Evolutionary conservation across 306 rosid genomes (phyloP).

Genomic region (Medicago arabica): DNA sequence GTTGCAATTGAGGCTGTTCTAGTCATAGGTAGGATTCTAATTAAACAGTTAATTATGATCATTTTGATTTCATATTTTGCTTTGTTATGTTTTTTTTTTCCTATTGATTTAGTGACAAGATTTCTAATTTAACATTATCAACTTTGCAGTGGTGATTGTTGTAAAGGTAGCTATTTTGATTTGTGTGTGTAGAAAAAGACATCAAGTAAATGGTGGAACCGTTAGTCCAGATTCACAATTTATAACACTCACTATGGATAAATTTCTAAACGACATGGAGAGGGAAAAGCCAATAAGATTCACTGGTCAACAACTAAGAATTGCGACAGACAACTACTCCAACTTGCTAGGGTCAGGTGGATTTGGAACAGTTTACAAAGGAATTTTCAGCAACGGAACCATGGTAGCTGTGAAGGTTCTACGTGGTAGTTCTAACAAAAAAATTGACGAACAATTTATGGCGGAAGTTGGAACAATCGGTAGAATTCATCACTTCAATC

Average conservation of each 20-base stretch:
- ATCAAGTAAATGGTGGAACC: neutral
- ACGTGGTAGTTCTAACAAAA: slow-evolving; percentile 31
- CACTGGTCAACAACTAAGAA: slow-evolving; percentile 34
- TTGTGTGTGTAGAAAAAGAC: slow-evolving; percentile 12
- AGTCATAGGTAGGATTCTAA: neutral
- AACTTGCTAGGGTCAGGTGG: slow-evolving; percentile 55
- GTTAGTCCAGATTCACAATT: slow-evolving; percentile 6
- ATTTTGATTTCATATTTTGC: neutral
- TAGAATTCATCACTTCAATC: slow-evolving; percentile 46
- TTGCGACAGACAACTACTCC: slow-evolving; percentile 49
- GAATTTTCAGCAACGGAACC: slow-evolving; percentile 46
- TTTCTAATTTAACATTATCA: neutral
- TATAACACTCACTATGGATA: slow-evolving; percentile 40
- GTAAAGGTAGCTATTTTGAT: slow-evolving; percentile 36
- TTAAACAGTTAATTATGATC: neutral
- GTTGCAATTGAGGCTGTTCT: neutral
- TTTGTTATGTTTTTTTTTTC: neutral
- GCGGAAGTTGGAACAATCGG: slow-evolving; percentile 44
- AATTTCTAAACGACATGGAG: slow-evolving; percentile 49
- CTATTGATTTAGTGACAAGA: neutral
- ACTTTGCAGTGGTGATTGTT: slow-evolving; percentile 38
- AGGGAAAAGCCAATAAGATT: slow-evolving; percentile 54
- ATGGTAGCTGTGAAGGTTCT: slow-evolving; percentile 55
- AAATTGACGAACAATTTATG: slow-evolving; percentile 48
- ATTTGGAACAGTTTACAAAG: slow-evolving; percentile 38